Evolutionary conservation across 2,329 filamentous ascomycete species (phyloP).

Genomic region (Bipolaris gigantea): DNA sequence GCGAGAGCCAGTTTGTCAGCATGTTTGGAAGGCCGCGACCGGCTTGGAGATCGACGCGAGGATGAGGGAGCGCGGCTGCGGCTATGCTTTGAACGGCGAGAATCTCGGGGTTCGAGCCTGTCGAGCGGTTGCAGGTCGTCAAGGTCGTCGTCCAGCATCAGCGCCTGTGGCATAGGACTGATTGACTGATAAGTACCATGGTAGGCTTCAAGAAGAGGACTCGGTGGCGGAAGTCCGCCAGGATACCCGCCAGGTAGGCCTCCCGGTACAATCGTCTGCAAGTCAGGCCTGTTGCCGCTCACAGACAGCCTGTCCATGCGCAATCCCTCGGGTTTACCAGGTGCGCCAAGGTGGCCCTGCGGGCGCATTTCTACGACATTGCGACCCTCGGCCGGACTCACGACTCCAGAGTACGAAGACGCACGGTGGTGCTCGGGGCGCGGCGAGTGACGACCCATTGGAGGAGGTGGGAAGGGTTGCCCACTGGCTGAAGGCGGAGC

Average conservation of each 20-base stretch:
- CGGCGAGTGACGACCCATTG: slow-evolving; percentile 31
- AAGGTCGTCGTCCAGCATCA: slow-evolving; percentile 59
- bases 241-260: background rate
- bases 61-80: slow-evolving; percentile 36
- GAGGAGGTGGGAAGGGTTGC: slow-evolving; percentile 35
- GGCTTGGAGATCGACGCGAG: slow-evolving; percentile 39
- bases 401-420: slow-evolving; percentile 23
- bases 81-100: slow-evolving; percentile 30
- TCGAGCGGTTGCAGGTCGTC: slow-evolving; percentile 47
- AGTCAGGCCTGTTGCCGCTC: slow-evolving; percentile 49
- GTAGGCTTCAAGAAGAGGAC: slow-evolving; percentile 88
- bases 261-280: slow-evolving; percentile 30
- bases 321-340: slow-evolving; percentile 41
- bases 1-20: slow-evolving; percentile 41
- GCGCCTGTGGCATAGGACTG: slow-evolving; percentile 88
- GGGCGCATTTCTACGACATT: slow-evolving; percentile 49
- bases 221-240: slow-evolving; percentile 64
- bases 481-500: slow-evolving; percentile 22
- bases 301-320: slow-evolving; percentile 54
- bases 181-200: slow-evolving; percentile 92
- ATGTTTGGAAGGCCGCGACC: slow-evolving; percentile 25
- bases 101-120: slow-evolving; percentile 36
- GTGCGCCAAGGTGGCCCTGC: slow-evolving; percentile 36
- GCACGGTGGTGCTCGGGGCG: slow-evolving; percentile 32
- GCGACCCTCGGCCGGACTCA: slow-evolving; percentile 32